Evolutionary conservation across 2,329 filamentous ascomycete genomes (phyloP).

Genomic region (Graphilbum sp.): DNA sequence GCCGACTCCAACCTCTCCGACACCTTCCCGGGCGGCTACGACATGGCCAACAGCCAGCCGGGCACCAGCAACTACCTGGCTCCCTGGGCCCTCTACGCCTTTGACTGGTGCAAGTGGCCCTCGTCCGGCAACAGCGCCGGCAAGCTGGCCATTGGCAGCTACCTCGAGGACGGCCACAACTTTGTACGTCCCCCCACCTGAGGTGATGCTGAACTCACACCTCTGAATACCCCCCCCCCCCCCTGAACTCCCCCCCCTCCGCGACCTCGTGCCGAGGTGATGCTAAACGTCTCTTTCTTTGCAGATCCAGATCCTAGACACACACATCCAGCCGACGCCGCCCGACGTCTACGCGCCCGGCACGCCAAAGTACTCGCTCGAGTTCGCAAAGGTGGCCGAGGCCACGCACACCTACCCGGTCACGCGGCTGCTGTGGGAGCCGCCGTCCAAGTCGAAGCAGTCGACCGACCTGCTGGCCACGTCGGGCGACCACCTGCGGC

Average conservation of each 20-base stretch:
- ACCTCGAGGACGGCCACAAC: conserved; percentile 94
- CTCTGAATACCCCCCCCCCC: neutral
- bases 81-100: conserved; percentile 89
- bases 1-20: conserved; percentile 71
- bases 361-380: conserved; percentile 57
- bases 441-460: conserved; percentile 85
- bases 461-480: conserved; percentile 90
- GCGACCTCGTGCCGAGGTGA: too few relatives aligned
- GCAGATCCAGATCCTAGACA: conserved; percentile 96
- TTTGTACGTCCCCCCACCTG: conserved; percentile 56
- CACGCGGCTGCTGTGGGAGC: conserved; percentile 89
- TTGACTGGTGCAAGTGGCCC: conserved; percentile 99
- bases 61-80: conserved; percentile 85
- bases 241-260: too few relatives aligned
- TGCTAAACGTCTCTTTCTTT: too few relatives aligned
- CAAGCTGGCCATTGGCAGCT: conserved; percentile 89
- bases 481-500: conserved; percentile 78
- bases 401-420: conserved; percentile 97
- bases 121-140: conserved; percentile 66
- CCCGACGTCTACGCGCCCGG: conserved; percentile 54
- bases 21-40: conserved; percentile 48
- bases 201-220: neutral
- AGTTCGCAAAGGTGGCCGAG: conserved; percentile 88
- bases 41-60: conserved; percentile 46
- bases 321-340: conserved; percentile 56